A percentile compares a stretch with the other conserved stretches of the same genome.
phyloP scores from a whole-genome alignment of 768 basidiomycete genomes.

The Naganishia randhawae region DNA sequence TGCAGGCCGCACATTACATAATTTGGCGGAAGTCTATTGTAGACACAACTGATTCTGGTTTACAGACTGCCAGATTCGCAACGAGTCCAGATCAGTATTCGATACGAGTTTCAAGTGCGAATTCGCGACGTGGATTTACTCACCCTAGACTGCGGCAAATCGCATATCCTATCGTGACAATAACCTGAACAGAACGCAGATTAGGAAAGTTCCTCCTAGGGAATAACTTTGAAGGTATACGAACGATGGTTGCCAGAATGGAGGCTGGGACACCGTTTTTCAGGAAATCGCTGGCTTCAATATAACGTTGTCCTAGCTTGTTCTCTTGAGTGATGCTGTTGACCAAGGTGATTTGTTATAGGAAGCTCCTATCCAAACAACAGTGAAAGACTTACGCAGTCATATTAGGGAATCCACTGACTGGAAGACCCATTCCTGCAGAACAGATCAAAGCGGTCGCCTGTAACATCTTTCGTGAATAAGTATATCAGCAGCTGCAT shows the following conservation, averaged over 20 bases:
- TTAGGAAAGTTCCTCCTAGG: background rate
- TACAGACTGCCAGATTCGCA: background rate
- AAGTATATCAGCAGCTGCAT: background rate
- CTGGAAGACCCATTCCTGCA: slow-evolving; percentile 96
- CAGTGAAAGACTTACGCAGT: slow-evolving; percentile 63
- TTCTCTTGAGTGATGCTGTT: slow-evolving; percentile 71
- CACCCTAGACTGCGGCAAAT: slow-evolving; percentile 71
- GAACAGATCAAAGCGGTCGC: slow-evolving; percentile 83
- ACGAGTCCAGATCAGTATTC: too few relatives aligned
- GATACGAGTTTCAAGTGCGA: too few relatives aligned
- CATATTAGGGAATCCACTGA: slow-evolving; percentile 98
- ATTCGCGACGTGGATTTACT: too few relatives aligned
- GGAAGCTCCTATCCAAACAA: background rate
- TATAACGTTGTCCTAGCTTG: slow-evolving; percentile 82
- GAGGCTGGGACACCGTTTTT: slow-evolving; percentile 95
- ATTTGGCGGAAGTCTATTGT: background rate
- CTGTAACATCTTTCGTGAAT: slow-evolving; percentile 15
- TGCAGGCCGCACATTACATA: background rate
- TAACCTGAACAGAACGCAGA: slow-evolving; percentile 57
- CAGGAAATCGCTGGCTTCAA: slow-evolving; percentile 78
- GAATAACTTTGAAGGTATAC: background rate
- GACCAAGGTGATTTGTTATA: background rate
- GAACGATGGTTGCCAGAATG: slow-evolving; percentile 74
- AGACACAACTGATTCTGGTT: too few relatives aligned
- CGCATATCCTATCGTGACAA: slow-evolving; percentile 76